Evolutionary conservation across 306 rosid genomes (phyloP).

Genomic region (Vigna angularis): DNA sequence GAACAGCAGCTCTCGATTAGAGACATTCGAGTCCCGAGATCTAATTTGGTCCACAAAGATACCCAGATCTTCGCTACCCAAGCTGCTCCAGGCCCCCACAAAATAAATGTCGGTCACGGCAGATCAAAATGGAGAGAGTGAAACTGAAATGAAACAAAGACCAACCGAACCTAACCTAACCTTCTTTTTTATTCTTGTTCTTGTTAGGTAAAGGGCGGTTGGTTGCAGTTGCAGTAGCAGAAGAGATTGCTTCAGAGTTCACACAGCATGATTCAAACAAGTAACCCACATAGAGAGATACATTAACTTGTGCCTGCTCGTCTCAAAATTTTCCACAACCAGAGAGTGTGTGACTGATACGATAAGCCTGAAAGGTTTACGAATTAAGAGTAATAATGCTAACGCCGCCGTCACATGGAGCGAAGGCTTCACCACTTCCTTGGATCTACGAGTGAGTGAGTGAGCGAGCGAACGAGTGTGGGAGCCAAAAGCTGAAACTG

Average conservation of each 20-base stretch:
- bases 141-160: slow-evolving; percentile 33
- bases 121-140: slow-evolving; percentile 8
- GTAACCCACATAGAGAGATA: slow-evolving; percentile 25
- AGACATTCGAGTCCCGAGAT: slow-evolving; percentile 49
- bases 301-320: slow-evolving; percentile 30
- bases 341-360: slow-evolving; percentile 10
- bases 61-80: slow-evolving; percentile 47
- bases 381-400: slow-evolving; percentile 5
- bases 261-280: slow-evolving; percentile 9
- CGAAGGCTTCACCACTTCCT: slow-evolving; percentile 32
- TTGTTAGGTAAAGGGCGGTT: slow-evolving; percentile 20
- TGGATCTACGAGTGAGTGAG: slow-evolving; percentile 29
- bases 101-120: neutral
- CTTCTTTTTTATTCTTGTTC: neutral
- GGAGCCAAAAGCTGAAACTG: slow-evolving; percentile 10
- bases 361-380: slow-evolving; percentile 24
- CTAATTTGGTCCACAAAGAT: slow-evolving; percentile 29
- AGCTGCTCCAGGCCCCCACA: slow-evolving; percentile 6
- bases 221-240: slow-evolving; percentile 18
- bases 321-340: slow-evolving; percentile 19
- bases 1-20: slow-evolving; percentile 32
- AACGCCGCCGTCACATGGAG: slow-evolving; percentile 37
- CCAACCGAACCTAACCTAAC: slow-evolving; percentile 15
- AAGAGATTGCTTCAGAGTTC: slow-evolving; percentile 43
- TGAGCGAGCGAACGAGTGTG: neutral